phyloP scores from a whole-genome alignment of 1,284 basidiomycete genomes.

The Lignosus rhinocerotis region DNA sequence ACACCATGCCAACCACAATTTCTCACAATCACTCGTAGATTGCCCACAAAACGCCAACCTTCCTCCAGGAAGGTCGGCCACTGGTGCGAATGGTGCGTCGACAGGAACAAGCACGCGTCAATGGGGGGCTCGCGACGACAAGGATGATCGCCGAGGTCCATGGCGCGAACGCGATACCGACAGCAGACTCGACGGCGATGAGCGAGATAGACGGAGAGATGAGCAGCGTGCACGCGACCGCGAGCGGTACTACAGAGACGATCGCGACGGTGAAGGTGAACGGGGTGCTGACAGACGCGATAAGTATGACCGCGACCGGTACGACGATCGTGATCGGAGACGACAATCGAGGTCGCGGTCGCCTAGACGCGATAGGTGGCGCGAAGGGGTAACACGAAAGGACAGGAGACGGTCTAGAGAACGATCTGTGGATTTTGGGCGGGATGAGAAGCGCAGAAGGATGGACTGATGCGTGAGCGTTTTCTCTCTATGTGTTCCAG shows the following conservation, averaged over 20 bases:
- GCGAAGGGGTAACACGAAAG: slow-evolving; percentile 30
- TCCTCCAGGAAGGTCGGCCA: slow-evolving; percentile 41
- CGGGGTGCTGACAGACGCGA: slow-evolving; percentile 16
- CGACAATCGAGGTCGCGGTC: slow-evolving; percentile 42
- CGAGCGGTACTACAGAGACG: slow-evolving; percentile 26
- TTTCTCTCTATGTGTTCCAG: background rate
- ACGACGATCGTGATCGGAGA: slow-evolving; percentile 25
- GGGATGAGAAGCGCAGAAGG: slow-evolving; percentile 38
- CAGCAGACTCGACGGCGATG: slow-evolving; percentile 28
- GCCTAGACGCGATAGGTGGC: slow-evolving; percentile 29
- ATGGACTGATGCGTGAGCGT: slow-evolving; percentile 23
- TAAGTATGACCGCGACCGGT: slow-evolving; percentile 12
- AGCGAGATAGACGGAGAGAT: slow-evolving; percentile 31
- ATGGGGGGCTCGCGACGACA: slow-evolving; percentile 35
- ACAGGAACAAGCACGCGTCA: slow-evolving; percentile 36
- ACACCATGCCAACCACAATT: background rate
- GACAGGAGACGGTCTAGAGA: slow-evolving; percentile 47
- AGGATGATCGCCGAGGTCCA: slow-evolving; percentile 34
- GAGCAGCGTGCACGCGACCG: slow-evolving; percentile 30
- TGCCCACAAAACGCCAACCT: slow-evolving; percentile 71
- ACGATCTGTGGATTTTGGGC: slow-evolving; percentile 35
- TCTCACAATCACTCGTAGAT: slow-evolving; percentile 42
- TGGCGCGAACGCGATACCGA: slow-evolving; percentile 45
- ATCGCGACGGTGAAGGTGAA: slow-evolving; percentile 29
- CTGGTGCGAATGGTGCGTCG: slow-evolving; percentile 50